A percentile compares a stretch with the other conserved stretches of the same genome.
These are phyloP conservation scores for Colletotrichum zoysiae DNA, from an alignment of 2,329 filamentous ascomycete genomes.

Conservation along the genomic window DNA sequence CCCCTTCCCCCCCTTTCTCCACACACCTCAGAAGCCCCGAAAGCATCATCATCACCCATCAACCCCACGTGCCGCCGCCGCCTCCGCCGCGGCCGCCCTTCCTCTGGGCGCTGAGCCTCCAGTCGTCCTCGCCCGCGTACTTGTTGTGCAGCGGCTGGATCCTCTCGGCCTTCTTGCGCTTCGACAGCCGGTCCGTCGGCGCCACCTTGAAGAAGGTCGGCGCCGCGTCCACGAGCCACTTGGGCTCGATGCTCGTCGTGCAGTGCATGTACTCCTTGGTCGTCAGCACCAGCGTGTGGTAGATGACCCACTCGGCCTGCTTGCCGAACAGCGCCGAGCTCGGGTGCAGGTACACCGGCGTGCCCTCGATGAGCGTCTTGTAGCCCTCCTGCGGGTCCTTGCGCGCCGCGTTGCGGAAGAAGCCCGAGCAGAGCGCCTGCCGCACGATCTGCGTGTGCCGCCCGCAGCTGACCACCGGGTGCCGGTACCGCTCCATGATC, in stretches of 20 bases:
- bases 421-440: conserved; percentile 89
- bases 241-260: conserved; percentile 93
- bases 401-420: conserved; percentile 94
- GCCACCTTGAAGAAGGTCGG: conserved; percentile 99
- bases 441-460: conserved; percentile 88
- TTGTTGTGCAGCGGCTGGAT: conserved; percentile 97
- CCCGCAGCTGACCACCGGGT: conserved; percentile 85
- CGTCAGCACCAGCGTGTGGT: conserved; percentile 90
- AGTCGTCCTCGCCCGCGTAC: conserved; percentile 93
- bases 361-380: conserved; percentile 96
- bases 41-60: conserved; percentile 55
- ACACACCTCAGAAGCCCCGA: no score
- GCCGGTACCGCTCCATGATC: conserved; percentile 93
- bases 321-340: conserved; percentile 94
- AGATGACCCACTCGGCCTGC: conserved; percentile 95
- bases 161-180: conserved; percentile 92
- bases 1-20: no score
- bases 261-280: conserved; percentile 99
- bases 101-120: conserved; percentile 90
- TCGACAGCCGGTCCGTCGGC: conserved; percentile 85
- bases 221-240: conserved; percentile 94
- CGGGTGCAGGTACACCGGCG: conserved; percentile 94
- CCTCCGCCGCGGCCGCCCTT: conserved; percentile 86
- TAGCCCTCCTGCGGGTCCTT: conserved; percentile 98
- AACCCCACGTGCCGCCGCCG: conserved; percentile 93